Percentiles rank a stretch among this genome's conserved stretches.
phyloP scores from a whole-genome alignment of 352 stramenopile genomes.

The Globisporangium abappressorium region DNA sequence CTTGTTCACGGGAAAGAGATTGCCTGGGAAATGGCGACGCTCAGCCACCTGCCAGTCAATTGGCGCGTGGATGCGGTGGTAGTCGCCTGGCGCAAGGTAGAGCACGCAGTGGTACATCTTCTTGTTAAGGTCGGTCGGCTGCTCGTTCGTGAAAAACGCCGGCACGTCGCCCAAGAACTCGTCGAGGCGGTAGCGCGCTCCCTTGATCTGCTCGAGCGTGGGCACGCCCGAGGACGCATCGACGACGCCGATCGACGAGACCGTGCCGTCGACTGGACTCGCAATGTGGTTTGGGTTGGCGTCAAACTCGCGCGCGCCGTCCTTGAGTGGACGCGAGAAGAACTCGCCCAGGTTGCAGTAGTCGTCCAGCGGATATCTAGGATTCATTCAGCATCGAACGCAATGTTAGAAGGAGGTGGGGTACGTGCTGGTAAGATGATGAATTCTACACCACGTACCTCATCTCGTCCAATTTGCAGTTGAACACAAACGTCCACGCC shows the following conservation, averaged over 20 bases:
- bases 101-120: conserved; percentile 80
- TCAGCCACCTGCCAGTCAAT: conserved; percentile 73
- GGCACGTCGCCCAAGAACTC: conserved; percentile 72
- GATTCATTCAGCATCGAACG: neutral
- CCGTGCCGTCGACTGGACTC: conserved; percentile 62
- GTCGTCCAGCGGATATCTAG: conserved; percentile 54
- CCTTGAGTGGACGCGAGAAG: conserved; percentile 79
- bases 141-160: conserved; percentile 45
- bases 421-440: neutral
- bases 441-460: conserved; percentile 20
- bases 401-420: neutral
- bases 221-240: conserved; percentile 43
- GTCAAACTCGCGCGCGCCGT: conserved; percentile 52
- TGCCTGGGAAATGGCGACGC: conserved; percentile 79
- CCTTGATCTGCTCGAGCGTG: conserved; percentile 81
- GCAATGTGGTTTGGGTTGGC: conserved; percentile 24
- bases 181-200: conserved; percentile 74
- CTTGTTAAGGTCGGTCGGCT: conserved; percentile 27
- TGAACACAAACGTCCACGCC: conserved; percentile 73
- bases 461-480: conserved; percentile 87
- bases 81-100: conserved; percentile 84
- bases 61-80: conserved; percentile 85
- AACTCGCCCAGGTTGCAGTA: conserved; percentile 84
- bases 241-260: conserved; percentile 57
- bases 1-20: conserved; percentile 79